These are phyloP conservation scores for Venturia asperata DNA, from an alignment of 2,329 filamentous ascomycete species.

Conservation along the genomic window DNA sequence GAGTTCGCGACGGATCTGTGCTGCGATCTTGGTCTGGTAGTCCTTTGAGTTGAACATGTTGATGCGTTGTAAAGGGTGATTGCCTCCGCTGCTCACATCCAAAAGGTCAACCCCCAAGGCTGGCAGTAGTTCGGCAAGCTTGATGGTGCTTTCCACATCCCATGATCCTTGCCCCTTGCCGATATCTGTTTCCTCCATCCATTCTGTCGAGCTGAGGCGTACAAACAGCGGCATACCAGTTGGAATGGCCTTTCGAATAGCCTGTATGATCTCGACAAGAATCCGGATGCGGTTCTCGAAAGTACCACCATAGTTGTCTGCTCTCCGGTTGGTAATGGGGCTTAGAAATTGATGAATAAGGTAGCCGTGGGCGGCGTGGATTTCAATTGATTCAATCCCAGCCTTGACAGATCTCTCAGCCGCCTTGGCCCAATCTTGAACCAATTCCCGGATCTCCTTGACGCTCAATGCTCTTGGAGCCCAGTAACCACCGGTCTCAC, in stretches of 20 bases:
- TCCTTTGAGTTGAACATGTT: conserved; percentile 36
- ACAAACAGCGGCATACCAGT: conserved; percentile 31
- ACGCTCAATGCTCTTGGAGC: conserved; percentile 27
- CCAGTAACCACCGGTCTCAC: conserved; percentile 31
- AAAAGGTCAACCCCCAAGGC: conserved; percentile 39
- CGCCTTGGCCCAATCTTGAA: conserved; percentile 19
- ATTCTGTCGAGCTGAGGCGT: conserved; percentile 33
- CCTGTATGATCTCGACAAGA: conserved; percentile 37
- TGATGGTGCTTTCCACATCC: conserved; percentile 35
- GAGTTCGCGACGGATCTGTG: conserved; percentile 37
- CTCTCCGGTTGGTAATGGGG: conserved; percentile 36
- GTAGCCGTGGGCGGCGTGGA: conserved; percentile 35
- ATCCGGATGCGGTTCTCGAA: conserved; percentile 36
- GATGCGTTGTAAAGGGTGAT: conserved; percentile 40
- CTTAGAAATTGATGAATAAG: conserved; percentile 37
- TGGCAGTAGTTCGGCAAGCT: conserved; percentile 36
- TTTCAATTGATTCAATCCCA: conserved; percentile 29
- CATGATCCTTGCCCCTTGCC: conserved; percentile 32
- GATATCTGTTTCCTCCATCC: conserved; percentile 31
- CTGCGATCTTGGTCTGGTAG: conserved; percentile 45
- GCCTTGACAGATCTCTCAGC: conserved; percentile 22
- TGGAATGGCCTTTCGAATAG: conserved; percentile 30
- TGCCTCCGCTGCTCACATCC: conserved; percentile 41
- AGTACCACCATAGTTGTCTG: conserved; percentile 37
- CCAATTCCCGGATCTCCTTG: conserved; percentile 19